phyloP scores from a whole-genome alignment of 345 rosid species.

The Hevea brasiliensis region DNA sequence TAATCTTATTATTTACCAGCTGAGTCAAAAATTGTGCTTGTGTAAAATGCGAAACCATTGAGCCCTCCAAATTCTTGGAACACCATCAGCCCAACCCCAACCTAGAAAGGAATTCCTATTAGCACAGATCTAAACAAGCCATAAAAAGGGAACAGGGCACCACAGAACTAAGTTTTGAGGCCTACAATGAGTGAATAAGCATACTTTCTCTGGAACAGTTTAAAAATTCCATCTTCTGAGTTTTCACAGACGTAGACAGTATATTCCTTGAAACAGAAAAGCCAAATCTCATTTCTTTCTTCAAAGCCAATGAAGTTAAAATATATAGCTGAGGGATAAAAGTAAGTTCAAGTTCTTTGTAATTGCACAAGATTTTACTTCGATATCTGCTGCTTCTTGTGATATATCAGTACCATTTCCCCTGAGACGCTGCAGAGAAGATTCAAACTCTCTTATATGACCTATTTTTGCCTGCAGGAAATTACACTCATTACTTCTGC shows the following conservation, averaged over 20 bases:
- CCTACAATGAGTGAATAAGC: conserved; percentile 18
- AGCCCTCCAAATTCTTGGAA: conserved; percentile 47
- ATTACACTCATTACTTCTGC: background rate
- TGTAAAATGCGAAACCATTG: conserved; percentile 42
- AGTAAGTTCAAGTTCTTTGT: no score
- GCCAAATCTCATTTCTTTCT: background rate
- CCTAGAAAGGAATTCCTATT: conserved; percentile 18
- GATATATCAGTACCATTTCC: conserved; percentile 42
- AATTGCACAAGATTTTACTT: conserved; percentile 18
- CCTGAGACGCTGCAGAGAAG: conserved; percentile 41
- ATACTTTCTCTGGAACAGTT: conserved; percentile 23
- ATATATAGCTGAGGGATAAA: background rate
- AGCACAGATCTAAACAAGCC: background rate
- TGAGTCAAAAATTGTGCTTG: conserved; percentile 31
- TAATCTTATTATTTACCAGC: conserved; percentile 35
- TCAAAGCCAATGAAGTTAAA: background rate
- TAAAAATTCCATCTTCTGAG: conserved; percentile 18
- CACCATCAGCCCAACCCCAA: conserved; percentile 45
- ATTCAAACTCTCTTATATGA: conserved; percentile 40
- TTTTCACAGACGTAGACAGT: conserved; percentile 16
- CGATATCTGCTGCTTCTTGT: conserved; percentile 50
- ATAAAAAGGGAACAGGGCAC: background rate
- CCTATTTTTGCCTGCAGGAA: conserved; percentile 42
- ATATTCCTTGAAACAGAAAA: conserved; percentile 26
- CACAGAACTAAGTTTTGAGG: no score